These are phyloP conservation scores for Vachellia collinsii DNA, from an alignment of 306 rosid genomes.

Conservation along the genomic window DNA sequence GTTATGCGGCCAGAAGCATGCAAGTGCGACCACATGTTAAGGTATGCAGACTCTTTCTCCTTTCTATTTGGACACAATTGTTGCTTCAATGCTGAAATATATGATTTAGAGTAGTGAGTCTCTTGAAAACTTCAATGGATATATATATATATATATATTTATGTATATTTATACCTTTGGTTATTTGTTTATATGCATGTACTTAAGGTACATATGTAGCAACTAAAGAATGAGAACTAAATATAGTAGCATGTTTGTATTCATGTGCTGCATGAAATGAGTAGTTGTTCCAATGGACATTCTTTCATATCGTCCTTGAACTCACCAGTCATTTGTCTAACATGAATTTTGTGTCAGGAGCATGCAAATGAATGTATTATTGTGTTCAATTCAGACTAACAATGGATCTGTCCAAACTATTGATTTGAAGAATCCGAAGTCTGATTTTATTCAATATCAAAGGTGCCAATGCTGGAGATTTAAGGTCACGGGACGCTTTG, in stretches of 20 bases:
- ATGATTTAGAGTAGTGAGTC: constrained; percentile 2
- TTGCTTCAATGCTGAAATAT: constrained; percentile 17
- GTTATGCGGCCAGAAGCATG: constrained; percentile 44
- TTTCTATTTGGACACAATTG: constrained; percentile 12
- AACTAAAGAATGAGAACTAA: not conserved
- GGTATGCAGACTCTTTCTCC: constrained; percentile 47
- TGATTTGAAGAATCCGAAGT: constrained; percentile 11
- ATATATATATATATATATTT: not conserved
- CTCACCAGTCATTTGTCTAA: not conserved
- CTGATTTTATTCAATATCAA: not conserved
- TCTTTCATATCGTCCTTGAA: constrained; percentile 4
- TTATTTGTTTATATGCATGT: not conserved
- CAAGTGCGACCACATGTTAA: constrained; percentile 42
- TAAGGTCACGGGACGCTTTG: not conserved
- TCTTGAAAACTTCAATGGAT: constrained; percentile 10
- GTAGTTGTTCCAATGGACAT: constrained; percentile 13
- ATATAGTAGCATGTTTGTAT: constrained; percentile 1
- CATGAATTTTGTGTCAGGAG: not conserved
- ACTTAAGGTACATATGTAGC: not conserved
- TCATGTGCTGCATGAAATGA: constrained; percentile 1
- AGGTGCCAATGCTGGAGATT: not conserved
- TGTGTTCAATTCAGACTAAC: not conserved
- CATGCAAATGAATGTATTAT: not conserved
- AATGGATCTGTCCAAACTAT: not conserved
- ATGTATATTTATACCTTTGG: too few species aligned